These are phyloP conservation scores for Logfia minima DNA, from an alignment of 129 eudicot species.

Conservation along the genomic window DNA sequence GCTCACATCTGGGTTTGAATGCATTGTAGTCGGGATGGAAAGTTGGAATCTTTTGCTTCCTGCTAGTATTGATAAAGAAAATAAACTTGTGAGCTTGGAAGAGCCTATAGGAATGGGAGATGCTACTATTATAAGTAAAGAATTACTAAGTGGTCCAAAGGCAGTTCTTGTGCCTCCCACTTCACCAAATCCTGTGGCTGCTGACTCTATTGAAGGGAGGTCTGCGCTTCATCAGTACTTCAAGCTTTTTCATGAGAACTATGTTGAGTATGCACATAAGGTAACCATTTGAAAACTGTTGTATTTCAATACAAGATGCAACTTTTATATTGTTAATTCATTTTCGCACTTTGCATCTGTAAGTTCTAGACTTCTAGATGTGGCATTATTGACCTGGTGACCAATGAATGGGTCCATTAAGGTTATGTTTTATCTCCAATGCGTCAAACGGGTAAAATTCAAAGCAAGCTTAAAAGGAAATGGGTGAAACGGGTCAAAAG, in stretches of 20 bases:
- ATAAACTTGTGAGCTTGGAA: conserved; percentile 28
- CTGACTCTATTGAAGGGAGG: conserved; percentile 96
- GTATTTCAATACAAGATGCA: neutral
- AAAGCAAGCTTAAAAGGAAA: neutral
- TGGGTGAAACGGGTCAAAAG: neutral
- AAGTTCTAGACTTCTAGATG: neutral
- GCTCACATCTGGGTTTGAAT: conserved; percentile 61
- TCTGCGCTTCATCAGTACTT: conserved; percentile 87
- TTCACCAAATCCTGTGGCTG: conserved; percentile 53
- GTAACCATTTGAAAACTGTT: conserved; percentile 37
- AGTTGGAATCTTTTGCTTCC: conserved; percentile 77
- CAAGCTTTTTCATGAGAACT: conserved; percentile 95
- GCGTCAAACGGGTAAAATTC: neutral
- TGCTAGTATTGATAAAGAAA: conserved; percentile 42
- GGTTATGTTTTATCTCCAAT: neutral
- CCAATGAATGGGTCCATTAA: neutral
- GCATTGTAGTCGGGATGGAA: conserved; percentile 84
- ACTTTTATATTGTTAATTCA: neutral
- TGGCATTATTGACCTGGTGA: neutral
- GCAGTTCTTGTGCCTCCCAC: conserved; percentile 68
- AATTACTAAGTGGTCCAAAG: conserved; percentile 79
- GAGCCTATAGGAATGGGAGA: conserved; percentile 37
- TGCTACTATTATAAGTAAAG: conserved; percentile 75
- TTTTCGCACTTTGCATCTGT: neutral
- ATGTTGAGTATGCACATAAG: conserved; percentile 98